Conservation (phyloP, 352 stramenopile genomes). For the Globisporangium acanthophoron region DNA sequence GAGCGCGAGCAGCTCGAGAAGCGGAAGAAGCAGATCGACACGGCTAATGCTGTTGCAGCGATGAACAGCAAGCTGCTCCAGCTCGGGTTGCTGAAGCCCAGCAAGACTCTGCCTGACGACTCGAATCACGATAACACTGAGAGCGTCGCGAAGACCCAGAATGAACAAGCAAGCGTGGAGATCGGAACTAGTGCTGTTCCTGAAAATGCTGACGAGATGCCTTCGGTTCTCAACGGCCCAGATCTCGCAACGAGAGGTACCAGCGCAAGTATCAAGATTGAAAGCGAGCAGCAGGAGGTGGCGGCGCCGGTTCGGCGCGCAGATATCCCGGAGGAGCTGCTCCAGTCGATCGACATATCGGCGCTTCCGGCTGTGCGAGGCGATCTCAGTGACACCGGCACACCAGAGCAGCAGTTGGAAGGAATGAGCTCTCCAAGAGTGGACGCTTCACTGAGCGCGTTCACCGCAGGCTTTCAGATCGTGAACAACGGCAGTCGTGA, state of each 20-base stretch:
- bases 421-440: slow-evolving; percentile 8
- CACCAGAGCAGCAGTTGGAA: slow-evolving; percentile 1
- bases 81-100: slow-evolving; percentile 44
- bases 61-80: slow-evolving; percentile 71
- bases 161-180: neutral
- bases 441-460: slow-evolving; percentile 31
- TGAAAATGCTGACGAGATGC: no score
- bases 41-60: slow-evolving; percentile 59
- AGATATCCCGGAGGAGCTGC: slow-evolving; percentile 40
- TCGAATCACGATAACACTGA: neutral
- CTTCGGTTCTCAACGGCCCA: no score
- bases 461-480: slow-evolving; percentile 26
- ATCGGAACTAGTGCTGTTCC: neutral
- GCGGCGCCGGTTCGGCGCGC: neutral
- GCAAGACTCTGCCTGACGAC: neutral
- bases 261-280: neutral
- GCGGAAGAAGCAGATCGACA: slow-evolving; percentile 64
- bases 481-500: neutral
- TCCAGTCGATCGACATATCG: slow-evolving; percentile 35
- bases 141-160: neutral
- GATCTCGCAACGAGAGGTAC: no score
- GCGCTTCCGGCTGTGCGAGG: neutral
- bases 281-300: neutral
- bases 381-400: neutral
- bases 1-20: slow-evolving; percentile 72